Conservation (phyloP, 1,284 basidiomycete genomes). For the Chiua sp. region DNA sequence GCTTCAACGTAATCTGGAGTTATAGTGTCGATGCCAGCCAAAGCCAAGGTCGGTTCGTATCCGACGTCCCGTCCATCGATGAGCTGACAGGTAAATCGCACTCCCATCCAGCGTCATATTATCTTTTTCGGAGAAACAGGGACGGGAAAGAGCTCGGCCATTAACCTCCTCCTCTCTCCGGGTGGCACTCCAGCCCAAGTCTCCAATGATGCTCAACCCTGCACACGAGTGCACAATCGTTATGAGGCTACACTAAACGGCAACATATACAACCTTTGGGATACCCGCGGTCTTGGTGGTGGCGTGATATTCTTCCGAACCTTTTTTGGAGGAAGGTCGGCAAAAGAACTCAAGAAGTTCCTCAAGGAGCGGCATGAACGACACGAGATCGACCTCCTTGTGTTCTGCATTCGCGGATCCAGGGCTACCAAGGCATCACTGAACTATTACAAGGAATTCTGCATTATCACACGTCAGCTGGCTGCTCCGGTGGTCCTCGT, state of each 20-base stretch:
- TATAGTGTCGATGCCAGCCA: background rate
- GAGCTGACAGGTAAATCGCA: background rate
- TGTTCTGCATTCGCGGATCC: slow-evolving; percentile 32
- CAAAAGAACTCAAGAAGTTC: slow-evolving; percentile 25
- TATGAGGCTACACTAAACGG: slow-evolving; percentile 21
- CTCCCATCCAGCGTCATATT: slow-evolving; percentile 16
- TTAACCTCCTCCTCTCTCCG: slow-evolving; percentile 31
- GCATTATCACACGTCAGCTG: slow-evolving; percentile 25
- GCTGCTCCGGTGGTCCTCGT: slow-evolving; percentile 33
- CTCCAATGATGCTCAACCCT: slow-evolving; percentile 24
- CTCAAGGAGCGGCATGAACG: slow-evolving; percentile 24
- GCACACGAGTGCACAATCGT: slow-evolving; percentile 20
- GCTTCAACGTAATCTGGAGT: background rate
- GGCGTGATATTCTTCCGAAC: slow-evolving; percentile 7
- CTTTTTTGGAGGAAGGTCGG: slow-evolving; percentile 16
- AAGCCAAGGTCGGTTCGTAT: slow-evolving; percentile 19
- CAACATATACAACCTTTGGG: slow-evolving; percentile 27
- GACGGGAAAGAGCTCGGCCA: slow-evolving; percentile 35
- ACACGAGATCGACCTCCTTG: slow-evolving; percentile 34
- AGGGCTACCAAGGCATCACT: slow-evolving; percentile 18
- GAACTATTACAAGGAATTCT: slow-evolving; percentile 32
- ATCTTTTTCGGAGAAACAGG: slow-evolving; percentile 36
- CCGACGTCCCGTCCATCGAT: background rate
- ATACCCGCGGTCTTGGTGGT: slow-evolving; percentile 36
- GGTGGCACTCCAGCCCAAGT: slow-evolving; percentile 11